Evolutionary conservation across 495 filamentous ascomycete species (phyloP).

Genomic region (Neurospora discreta): DNA sequence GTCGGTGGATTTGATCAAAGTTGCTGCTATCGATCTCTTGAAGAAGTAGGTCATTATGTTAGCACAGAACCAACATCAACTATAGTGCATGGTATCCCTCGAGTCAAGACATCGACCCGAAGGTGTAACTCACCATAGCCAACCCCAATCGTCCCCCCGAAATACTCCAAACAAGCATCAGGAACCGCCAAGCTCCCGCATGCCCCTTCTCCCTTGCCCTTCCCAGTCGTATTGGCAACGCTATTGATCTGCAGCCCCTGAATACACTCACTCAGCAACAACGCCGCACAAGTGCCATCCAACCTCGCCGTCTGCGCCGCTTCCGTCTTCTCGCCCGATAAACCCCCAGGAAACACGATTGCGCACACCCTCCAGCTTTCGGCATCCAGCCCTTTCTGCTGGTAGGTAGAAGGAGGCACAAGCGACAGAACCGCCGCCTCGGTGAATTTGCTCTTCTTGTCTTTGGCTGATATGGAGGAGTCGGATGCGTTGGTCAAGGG

Average conservation of each 20-base stretch:
- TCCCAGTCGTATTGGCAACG: neutral
- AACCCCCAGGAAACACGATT: conserved; percentile 8
- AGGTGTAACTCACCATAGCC: conserved; percentile 5
- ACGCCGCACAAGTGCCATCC: conserved; percentile 1
- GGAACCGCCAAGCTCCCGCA: conserved; percentile 9
- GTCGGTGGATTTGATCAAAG: neutral
- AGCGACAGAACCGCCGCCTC: conserved; percentile 5
- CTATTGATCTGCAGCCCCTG: conserved; percentile 7
- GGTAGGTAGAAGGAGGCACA: neutral
- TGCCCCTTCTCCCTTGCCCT: neutral
- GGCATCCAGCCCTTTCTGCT: neutral
- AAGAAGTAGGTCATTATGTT: neutral
- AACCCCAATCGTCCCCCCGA: neutral
- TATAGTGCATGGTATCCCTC: neutral
- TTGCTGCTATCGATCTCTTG: neutral
- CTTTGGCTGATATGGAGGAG: neutral
- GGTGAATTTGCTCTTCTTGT: neutral
- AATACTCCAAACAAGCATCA: conserved; percentile 1
- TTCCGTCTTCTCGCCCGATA: neutral
- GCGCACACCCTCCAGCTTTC: conserved; percentile 11
- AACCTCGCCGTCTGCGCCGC: neutral
- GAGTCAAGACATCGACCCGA: neutral
- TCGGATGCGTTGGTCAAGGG: conserved; percentile 1
- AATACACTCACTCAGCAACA: conserved; percentile 7
- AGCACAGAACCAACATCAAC: neutral